Evolutionary conservation across 345 rosid genomes (phyloP).

Genomic region (Gossypium mustelinum): DNA sequence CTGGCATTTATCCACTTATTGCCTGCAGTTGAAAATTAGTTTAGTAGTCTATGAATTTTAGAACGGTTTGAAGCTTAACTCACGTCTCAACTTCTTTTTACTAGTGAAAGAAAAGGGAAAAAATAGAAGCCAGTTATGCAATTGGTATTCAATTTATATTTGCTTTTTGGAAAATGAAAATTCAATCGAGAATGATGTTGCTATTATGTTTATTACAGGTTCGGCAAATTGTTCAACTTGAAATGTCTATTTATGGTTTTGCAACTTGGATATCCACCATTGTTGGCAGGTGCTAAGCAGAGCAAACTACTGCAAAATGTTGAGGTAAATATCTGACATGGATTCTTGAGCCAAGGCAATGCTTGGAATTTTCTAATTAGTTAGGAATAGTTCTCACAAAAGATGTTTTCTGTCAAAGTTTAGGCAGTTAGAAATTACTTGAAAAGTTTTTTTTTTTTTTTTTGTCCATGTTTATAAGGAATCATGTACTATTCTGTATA

Average conservation of each 20-base stretch:
- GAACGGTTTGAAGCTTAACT: neutral
- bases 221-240: neutral
- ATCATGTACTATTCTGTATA: neutral
- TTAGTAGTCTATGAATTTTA: neutral
- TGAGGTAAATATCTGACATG: slow-evolving; percentile 13
- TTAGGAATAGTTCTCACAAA: neutral
- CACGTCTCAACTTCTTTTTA: neutral
- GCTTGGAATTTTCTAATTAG: neutral
- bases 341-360: slow-evolving; percentile 3
- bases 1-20: neutral
- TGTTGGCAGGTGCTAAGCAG: neutral
- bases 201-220: slow-evolving; percentile 11
- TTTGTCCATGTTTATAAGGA: neutral
- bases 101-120: neutral
- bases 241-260: neutral
- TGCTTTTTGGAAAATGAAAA: neutral
- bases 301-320: slow-evolving; percentile 10
- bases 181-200: neutral
- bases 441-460: neutral
- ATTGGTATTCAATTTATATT: neutral
- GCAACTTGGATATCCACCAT: slow-evolving; percentile 4
- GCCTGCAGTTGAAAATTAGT: neutral
- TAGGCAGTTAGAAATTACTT: neutral
- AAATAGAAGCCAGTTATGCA: neutral
- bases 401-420: neutral